Evolutionary conservation across 2,329 filamentous ascomycete genomes (phyloP), one percentile per base, ranked within the genome.

Genomic region (Clarireedia monteithiana): DNA sequence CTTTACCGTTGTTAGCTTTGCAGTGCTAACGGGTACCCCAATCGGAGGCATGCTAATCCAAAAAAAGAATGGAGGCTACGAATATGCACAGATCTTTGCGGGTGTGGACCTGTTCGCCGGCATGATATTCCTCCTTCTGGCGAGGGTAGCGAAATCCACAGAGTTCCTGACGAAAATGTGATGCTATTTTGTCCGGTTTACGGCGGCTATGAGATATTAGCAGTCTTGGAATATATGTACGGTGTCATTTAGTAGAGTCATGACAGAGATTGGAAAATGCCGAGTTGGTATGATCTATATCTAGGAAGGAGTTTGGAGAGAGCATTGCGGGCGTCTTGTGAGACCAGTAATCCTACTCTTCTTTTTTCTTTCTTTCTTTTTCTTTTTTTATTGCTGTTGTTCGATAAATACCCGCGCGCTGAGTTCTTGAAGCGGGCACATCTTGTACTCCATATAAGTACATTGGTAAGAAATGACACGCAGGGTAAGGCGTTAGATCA

Each of bases 11-110:
- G 73, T 81, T 17, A 75, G 73, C n/a, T 73, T 82, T 51, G 77
- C 78, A 0, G 74, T 73, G 2, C 65, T 83, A 50, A 79, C 75
- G 3, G 80, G 80, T 0, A 75, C 79, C 4, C 78, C 80, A 0
- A 78, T 82, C 57, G 77, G 74, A 2, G 80, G 79, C 3, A 75
- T 74, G 2, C 65, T 83, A 60, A 72, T 83, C 23, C 66, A 76
- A 58, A 67, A 63, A 10, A 70, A 73, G 24, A 60, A 69, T 10
- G 78, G 77, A 0, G 62, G 68, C 6, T 82, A 77, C 64, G 57
- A 77, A 38, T 76, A 75, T 62, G 75, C 77, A 15, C 77, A 81
- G 67, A 71, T 77, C 56, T 80, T 78, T 65, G 73, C 77, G 44
- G 78, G 73, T 0, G 64, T 68, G 50, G 68, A 70, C 14, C 68